Percentiles rank a stretch among this genome's conserved stretches.
Conservation (phyloP, 1,284 basidiomycete genomes). For the Heliocybe sulcata region DNA sequence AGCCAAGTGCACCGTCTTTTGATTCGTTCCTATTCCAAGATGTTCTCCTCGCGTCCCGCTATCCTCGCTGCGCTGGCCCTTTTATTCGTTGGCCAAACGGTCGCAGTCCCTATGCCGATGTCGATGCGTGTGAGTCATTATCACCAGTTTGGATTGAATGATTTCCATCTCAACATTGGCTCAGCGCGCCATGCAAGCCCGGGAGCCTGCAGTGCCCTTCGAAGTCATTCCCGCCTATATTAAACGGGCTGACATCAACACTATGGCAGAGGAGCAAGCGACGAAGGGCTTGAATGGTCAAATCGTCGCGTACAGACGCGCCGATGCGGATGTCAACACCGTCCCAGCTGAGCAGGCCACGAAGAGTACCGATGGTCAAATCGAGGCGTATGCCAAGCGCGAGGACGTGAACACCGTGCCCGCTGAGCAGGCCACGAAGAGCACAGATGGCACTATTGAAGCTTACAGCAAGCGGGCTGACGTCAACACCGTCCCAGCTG, state of each 20-base stretch:
- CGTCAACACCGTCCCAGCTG: constrained; percentile 22
- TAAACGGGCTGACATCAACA: constrained; percentile 27
- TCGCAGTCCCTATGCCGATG: constrained; percentile 37
- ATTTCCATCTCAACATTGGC: neutral
- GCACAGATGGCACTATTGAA: constrained; percentile 16
- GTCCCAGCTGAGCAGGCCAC: too few species aligned
- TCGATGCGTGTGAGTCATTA: constrained; percentile 28
- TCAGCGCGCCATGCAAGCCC: constrained; percentile 18
- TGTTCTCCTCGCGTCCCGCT: constrained; percentile 36
- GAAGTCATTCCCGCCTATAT: constrained; percentile 40
- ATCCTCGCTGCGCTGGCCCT: constrained; percentile 33
- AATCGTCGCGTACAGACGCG: constrained; percentile 15
- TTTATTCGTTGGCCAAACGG: constrained; percentile 36
- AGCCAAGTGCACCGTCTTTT: constrained; percentile 12
- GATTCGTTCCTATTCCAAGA: constrained; percentile 24
- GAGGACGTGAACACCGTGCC: constrained; percentile 9
- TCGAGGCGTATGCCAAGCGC: constrained; percentile 13
- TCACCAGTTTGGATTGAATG: neutral
- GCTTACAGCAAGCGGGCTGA: constrained; percentile 14
- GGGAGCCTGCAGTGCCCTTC: constrained; percentile 27
- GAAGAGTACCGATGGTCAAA: constrained; percentile 16
- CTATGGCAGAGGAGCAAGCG: constrained; percentile 24
- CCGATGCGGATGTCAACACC: constrained; percentile 14
- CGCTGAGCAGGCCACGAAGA: constrained; percentile 16
- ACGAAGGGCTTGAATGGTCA: constrained; percentile 18